Evolutionary conservation across 2,329 filamentous ascomycete genomes (phyloP), one percentile per base, ranked within the genome.

Genomic region (Trichothecium roseum): DNA sequence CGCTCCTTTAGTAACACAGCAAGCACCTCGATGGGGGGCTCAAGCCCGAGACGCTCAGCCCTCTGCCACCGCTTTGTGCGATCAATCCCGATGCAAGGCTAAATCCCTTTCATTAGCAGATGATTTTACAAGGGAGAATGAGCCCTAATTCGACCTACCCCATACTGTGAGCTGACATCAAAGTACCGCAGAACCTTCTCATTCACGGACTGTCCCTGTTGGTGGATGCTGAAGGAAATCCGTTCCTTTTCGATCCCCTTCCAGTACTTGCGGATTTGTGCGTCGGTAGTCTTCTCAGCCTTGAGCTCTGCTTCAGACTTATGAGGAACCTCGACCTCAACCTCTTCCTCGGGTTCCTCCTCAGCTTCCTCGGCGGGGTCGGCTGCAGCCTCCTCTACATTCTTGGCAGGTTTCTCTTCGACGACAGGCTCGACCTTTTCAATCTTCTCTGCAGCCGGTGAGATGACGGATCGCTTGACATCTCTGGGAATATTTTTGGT

Each of bases 171-270:
- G 51, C 81, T 91, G 45, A 94, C 81, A 55, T 98, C 91, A 60
- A 91, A 98, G 55, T 94, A 84, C 43, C 89, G 69, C 49, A 96
- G 59, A 18, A 96, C 77, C 66, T 89, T 94, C 68, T 96, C 88
- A 37, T 81, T 69, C 31, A 83, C 45, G 9, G 67, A 71, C 46
- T 96, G 53, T 3, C 69, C 79, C 48, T 80, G 59, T 59, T 94
- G 86, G 51, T 96, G 91, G 26, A 94, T 78, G 47, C 81, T 65
- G 29, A 74, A 72, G 14, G 84, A 74, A 40, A 68, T 69, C 46
- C 85, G 69, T 48, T 77, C 69, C 28, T 64, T 63, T 63, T 94
- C 85, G 45, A 89, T 75, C 9, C 57, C 57, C 44, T 65, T 66
- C 87, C 87, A 95, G 55, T 94, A 95, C 50, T 66, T 68, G 47